Conservation (phyloP, 2,329 filamentous ascomycete species). For the Microdochium bolleyi region DNA sequence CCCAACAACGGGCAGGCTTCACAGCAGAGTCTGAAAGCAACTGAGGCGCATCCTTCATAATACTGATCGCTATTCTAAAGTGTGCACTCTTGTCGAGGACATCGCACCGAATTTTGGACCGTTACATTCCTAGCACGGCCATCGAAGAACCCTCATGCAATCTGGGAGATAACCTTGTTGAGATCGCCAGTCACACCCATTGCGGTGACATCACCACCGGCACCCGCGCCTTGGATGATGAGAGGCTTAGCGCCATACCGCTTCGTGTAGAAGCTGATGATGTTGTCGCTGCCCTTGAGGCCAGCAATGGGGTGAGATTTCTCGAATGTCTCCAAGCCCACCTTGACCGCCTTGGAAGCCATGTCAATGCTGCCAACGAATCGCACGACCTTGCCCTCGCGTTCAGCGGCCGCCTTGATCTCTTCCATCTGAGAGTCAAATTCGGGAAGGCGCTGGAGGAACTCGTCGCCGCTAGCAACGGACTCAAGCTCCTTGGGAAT, state of each 20-base stretch:
- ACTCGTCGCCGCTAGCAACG: conserved; percentile 72
- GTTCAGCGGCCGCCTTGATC: conserved; percentile 76
- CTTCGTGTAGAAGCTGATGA: conserved; percentile 97
- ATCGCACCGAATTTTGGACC: no score
- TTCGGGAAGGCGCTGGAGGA: conserved; percentile 68
- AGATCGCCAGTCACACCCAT: conserved; percentile 96
- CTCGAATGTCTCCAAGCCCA: conserved; percentile 85
- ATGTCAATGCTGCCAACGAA: conserved; percentile 94
- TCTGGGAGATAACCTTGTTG: conserved; percentile 74
- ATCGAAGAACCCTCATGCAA: conserved; percentile 30
- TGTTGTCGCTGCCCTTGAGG: conserved; percentile 96
- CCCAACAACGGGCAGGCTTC: conserved; percentile 2
- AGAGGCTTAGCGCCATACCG: conserved; percentile 85
- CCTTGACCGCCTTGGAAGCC: conserved; percentile 72
- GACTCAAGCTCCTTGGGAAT: conserved; percentile 83
- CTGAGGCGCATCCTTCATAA: no score
- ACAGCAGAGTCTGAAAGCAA: no score
- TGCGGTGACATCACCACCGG: conserved; percentile 89
- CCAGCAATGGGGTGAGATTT: conserved; percentile 85
- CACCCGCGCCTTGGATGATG: conserved; percentile 90
- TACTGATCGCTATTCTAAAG: conserved; percentile 13
- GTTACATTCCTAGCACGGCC: no score
- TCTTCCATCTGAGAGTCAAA: conserved; percentile 90
- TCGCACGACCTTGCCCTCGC: conserved; percentile 82
- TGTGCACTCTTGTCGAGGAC: no score